Conservation (phyloP, 495 filamentous ascomycete genomes). For the Opeltia flavorubescens region DNA sequence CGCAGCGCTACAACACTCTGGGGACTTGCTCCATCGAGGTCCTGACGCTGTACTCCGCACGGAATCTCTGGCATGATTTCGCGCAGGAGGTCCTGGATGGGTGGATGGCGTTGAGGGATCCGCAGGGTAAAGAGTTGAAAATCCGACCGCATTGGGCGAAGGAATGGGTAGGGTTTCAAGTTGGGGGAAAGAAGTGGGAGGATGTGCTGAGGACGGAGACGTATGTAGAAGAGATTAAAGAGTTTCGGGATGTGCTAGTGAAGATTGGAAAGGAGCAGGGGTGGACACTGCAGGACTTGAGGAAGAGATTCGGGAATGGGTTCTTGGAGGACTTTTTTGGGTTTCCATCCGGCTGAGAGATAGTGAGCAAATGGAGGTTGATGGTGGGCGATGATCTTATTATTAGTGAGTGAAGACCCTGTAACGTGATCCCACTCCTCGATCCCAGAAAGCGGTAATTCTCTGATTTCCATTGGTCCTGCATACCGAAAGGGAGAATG, state of each 20-base stretch:
- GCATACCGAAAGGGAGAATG: too few relatives aligned
- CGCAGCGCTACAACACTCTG: conserved; percentile 30
- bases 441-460: too few relatives aligned
- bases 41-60: conserved; percentile 27
- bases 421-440: too few relatives aligned
- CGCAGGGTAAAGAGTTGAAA: conserved; percentile 14
- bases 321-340: background rate
- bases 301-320: background rate
- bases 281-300: conserved; percentile 26
- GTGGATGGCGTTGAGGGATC: conserved; percentile 18
- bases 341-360: too few relatives aligned
- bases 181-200: background rate
- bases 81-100: conserved; percentile 29
- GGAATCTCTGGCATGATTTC: conserved; percentile 30
- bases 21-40: conserved; percentile 37
- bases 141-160: conserved; percentile 44
- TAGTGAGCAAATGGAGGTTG: too few relatives aligned
- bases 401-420: too few relatives aligned
- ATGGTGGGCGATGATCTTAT: too few relatives aligned
- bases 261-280: conserved; percentile 31
- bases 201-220: conserved; percentile 27
- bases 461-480: too few relatives aligned
- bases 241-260: conserved; percentile 24
- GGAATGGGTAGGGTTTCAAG: conserved; percentile 26
- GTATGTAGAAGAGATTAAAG: conserved; percentile 28